phyloP scores from a whole-genome alignment of 164 flowering plant species.

The Pachysandra terminalis region DNA sequence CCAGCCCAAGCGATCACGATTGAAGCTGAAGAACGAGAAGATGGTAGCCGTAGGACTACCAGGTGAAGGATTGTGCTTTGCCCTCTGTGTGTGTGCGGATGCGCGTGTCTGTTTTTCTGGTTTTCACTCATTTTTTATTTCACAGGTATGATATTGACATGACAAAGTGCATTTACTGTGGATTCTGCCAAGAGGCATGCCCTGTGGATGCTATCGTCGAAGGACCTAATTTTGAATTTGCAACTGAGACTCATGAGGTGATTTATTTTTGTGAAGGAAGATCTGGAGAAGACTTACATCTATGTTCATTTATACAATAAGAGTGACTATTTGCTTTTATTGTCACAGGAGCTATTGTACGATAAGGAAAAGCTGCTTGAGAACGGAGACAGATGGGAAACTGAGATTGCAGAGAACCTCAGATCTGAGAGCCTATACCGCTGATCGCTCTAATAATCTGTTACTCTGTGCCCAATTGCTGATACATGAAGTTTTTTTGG shows the following conservation, averaged over 20 bases:
- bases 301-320: background rate
- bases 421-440: slow-evolving; percentile 96
- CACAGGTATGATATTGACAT: slow-evolving; percentile 96
- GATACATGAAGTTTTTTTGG: background rate
- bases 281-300: background rate
- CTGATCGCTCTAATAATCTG: slow-evolving; percentile 20
- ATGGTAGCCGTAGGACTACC: slow-evolving; percentile 97
- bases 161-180: slow-evolving; percentile 99
- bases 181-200: slow-evolving; percentile 99
- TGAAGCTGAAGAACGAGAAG: slow-evolving; percentile 98
- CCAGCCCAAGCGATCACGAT: slow-evolving; percentile 99
- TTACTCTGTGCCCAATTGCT: background rate
- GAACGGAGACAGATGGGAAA: slow-evolving; percentile 99
- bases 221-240: slow-evolving; percentile 99
- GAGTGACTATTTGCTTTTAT: background rate
- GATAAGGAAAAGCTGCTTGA: slow-evolving; percentile 98
- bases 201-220: slow-evolving; percentile 99
- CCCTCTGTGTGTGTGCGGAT: background rate
- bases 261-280: slow-evolving; percentile 3
- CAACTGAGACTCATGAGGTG: slow-evolving; percentile 99
- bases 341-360: slow-evolving; percentile 79
- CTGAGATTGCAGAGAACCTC: slow-evolving; percentile 97
- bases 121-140: slow-evolving; percentile 1
- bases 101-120: background rate
- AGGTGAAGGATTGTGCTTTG: slow-evolving; percentile 39